These are phyloP conservation scores for Yamadazyma buinensis DNA, from an alignment of 1,139 yeast species.

Conservation along the genomic window DNA sequence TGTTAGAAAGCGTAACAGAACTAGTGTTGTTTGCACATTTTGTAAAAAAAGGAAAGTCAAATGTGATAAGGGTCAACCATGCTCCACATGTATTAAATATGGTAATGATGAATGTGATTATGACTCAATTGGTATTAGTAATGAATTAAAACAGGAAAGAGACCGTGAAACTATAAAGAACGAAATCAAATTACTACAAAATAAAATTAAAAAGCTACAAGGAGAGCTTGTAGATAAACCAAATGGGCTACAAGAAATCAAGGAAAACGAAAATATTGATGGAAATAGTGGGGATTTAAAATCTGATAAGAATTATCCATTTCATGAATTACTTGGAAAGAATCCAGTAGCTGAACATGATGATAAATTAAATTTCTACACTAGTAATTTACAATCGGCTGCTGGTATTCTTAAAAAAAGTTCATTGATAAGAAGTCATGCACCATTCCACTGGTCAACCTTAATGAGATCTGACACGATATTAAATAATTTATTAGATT, in stretches of 20 bases:
- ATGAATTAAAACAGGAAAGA: constrained; percentile 6
- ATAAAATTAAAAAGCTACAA: constrained; percentile 6
- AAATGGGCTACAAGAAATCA: not conserved
- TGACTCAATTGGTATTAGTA: constrained; percentile 9
- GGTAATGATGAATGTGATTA: constrained; percentile 28
- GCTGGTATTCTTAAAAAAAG: not conserved
- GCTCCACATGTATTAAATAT: constrained; percentile 38
- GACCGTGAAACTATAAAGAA: constrained; percentile 4
- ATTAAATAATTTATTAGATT: constrained; percentile 2
- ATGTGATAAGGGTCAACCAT: constrained; percentile 39
- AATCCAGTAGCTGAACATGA: constrained; percentile 11
- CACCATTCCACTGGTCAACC: constrained; percentile 37
- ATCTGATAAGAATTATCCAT: constrained; percentile 1
- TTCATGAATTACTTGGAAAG: constrained; percentile 7
- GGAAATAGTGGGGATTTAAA: not conserved
- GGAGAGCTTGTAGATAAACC: not conserved
- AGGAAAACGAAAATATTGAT: too few species aligned
- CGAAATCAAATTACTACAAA: constrained; percentile 8
- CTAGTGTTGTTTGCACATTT: constrained; percentile 35
- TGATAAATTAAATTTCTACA: constrained; percentile 32
- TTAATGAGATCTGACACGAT: constrained; percentile 24
- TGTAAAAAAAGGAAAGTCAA: constrained; percentile 38
- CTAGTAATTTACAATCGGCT: constrained; percentile 2
- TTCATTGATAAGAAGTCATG: constrained; percentile 19
- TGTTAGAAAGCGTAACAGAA: constrained; percentile 25